These are phyloP conservation scores for Torrubiella hemipterigena DNA, from an alignment of 2,329 filamentous ascomycete genomes.

Conservation along the genomic window DNA sequence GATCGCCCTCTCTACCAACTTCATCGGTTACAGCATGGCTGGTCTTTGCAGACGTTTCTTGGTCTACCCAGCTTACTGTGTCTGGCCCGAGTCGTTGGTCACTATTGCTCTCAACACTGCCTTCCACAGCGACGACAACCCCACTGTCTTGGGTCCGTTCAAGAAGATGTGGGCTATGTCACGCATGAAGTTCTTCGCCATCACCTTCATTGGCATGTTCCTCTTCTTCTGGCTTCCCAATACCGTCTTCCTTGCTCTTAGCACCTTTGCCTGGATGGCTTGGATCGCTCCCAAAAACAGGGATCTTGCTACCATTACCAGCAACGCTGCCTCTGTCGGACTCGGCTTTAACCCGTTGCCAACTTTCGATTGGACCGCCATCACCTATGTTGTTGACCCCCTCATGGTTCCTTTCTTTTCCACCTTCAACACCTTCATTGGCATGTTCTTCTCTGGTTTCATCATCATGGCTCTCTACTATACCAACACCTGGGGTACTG, in stretches of 20 bases:
- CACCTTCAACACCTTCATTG: conserved; percentile 21
- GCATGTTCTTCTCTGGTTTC: conserved; percentile 15
- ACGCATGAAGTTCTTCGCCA: conserved; percentile 31
- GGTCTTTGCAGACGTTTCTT: conserved; percentile 36
- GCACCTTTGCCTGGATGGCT: conserved; percentile 39
- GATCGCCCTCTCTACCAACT: conserved; percentile 18
- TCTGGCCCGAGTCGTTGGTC: conserved; percentile 39
- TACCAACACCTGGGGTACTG: conserved; percentile 21
- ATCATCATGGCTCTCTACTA: conserved; percentile 19
- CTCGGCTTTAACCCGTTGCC: conserved; percentile 27
- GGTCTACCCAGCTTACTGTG: conserved; percentile 36
- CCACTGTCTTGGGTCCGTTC: conserved; percentile 15
- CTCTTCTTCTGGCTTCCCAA: conserved; percentile 41
- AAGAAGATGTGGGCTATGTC: conserved; percentile 23
- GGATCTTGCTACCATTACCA: conserved; percentile 22
- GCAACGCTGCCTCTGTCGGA: conserved; percentile 21
- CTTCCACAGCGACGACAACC: conserved; percentile 22
- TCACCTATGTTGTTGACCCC: conserved; percentile 18
- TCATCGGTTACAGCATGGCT: conserved; percentile 43
- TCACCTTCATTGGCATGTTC: conserved; percentile 31
- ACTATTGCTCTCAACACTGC: conserved; percentile 34
- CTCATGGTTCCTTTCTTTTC: conserved; percentile 25
- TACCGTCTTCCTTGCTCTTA: conserved; percentile 33
- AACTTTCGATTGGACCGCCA: conserved; percentile 32
- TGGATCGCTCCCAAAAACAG: conserved; percentile 37